Base-by-base conservation (phyloP, 768 basidiomycete genomes). In the Pholiota molesta region DNA sequence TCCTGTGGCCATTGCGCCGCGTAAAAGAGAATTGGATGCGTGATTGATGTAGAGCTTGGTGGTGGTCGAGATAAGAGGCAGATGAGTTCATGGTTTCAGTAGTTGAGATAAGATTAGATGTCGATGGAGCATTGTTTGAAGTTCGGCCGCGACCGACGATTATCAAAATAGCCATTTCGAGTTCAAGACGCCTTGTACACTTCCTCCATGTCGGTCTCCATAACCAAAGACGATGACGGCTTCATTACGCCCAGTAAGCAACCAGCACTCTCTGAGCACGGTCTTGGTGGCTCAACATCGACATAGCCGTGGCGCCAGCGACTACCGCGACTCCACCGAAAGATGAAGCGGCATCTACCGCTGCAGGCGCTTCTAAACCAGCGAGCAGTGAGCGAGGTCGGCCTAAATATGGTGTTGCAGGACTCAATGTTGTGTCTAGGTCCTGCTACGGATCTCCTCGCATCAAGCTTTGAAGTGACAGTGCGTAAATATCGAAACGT, bases 401-500 rank as follows among this genome's bases (percentile, higher is more conserved):
- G 16, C 2, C 53, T 28, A n/a, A 31, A 54, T 8, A 39, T 52
- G 6, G 42, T 51, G 31, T 23, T 39, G 49, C 23, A 29, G 47
- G 4, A 10, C 13, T 35, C 16, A 26, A 35, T 19, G 28, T 40
- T 44, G 33, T 31, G 26, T 35, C 21, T 47, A 55, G 58, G 47
- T 79, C 75, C 51, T 19, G 69, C 65, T 52, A 75, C 79, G 11
- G 90, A 92, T 72, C 83, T 94, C 39, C 83, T 93, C 68, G 83
- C 86, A 63, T 89, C 91, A n/a, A 87, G 85, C 26, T 94, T 92
- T 70, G 91, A 94, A 76, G 92, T 94, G 64, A 83, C 85, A 68
- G 92, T 93, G 72, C 59, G 88, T 74, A 35, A 29, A 44, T 26
- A 26, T 11, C 13, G 14, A 37, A 57, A 28, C 10, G n/a, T 61